phyloP scores from a whole-genome alignment of 371 early-diverging fungal species.

The Haplosporangium sp. region DNA sequence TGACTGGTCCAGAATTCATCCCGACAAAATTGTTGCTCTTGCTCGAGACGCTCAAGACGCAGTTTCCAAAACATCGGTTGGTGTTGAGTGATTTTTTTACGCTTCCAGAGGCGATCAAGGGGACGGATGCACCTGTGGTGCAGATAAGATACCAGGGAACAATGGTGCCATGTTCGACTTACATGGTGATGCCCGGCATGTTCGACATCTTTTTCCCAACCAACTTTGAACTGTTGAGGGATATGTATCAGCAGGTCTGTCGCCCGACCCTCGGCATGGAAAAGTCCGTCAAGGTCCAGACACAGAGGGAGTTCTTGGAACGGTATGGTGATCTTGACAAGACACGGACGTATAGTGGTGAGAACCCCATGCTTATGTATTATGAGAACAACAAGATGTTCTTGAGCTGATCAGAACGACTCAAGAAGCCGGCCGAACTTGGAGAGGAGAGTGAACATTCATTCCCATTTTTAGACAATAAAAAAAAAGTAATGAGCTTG shows the following conservation, averaged over 20 bases:
- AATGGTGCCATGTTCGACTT: conserved; percentile 95
- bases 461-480: too few relatives aligned
- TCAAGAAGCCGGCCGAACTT: too few relatives aligned
- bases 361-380: conserved; percentile 94
- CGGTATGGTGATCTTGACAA: conserved; percentile 80
- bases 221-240: conserved; percentile 86
- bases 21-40: conserved; percentile 90
- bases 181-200: conserved; percentile 97
- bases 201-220: conserved; percentile 99
- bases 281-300: conserved; percentile 69
- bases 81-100: conserved; percentile 90
- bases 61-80: conserved; percentile 92
- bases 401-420: too few relatives aligned
- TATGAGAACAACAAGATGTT: conserved; percentile 94
- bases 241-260: conserved; percentile 79
- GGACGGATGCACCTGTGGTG: conserved; percentile 92
- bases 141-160: conserved; percentile 89
- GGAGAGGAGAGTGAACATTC: too few relatives aligned
- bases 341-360: conserved; percentile 86
- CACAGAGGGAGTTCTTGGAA: conserved; percentile 84
- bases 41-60: conserved; percentile 74
- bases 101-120: conserved; percentile 85
- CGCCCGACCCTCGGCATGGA: conserved; percentile 60
- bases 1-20: conserved; percentile 87
- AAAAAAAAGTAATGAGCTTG: too few relatives aligned